These are phyloP conservation scores for Lactarius akahatsu DNA, from an alignment of 768 basidiomycete species.

Conservation along the genomic window DNA sequence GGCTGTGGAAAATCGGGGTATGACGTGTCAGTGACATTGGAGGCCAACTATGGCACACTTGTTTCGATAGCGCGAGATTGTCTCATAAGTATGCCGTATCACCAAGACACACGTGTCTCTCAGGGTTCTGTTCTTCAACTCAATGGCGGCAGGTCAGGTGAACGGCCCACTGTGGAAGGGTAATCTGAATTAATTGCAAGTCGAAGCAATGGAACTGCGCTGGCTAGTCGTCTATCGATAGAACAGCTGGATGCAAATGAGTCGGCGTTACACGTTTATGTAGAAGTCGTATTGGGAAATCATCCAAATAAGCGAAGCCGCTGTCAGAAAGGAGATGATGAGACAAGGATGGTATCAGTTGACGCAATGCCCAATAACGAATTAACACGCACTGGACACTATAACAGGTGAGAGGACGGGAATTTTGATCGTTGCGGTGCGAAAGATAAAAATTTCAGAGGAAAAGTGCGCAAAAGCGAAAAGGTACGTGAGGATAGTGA, in stretches of 20 bases:
- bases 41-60: not conserved
- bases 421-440: conserved; percentile 59
- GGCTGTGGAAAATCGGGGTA: not conserved
- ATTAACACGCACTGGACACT: conserved; percentile 74
- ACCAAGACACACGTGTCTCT: conserved; percentile 2
- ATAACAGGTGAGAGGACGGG: conserved; percentile 73
- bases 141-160: not conserved
- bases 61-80: not conserved
- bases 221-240: not conserved
- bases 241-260: too few relatives aligned
- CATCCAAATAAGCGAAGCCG: conserved; percentile 81
- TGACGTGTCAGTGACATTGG: not conserved
- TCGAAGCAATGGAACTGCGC: not conserved
- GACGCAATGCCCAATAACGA: not conserved
- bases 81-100: not conserved
- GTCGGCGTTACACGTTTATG: conserved; percentile 40
- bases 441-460: conserved; percentile 82
- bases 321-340: conserved; percentile 40
- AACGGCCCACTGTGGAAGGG: not conserved
- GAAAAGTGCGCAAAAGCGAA: conserved; percentile 89
- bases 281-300: conserved; percentile 79
- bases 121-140: too few relatives aligned
- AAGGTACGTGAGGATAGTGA: conserved; percentile 83
- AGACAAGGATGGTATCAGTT: conserved; percentile 11
- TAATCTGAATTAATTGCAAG: not conserved